phyloP scores from a whole-genome alignment of 495 filamentous ascomycete species.

The Letharia columbiana region DNA sequence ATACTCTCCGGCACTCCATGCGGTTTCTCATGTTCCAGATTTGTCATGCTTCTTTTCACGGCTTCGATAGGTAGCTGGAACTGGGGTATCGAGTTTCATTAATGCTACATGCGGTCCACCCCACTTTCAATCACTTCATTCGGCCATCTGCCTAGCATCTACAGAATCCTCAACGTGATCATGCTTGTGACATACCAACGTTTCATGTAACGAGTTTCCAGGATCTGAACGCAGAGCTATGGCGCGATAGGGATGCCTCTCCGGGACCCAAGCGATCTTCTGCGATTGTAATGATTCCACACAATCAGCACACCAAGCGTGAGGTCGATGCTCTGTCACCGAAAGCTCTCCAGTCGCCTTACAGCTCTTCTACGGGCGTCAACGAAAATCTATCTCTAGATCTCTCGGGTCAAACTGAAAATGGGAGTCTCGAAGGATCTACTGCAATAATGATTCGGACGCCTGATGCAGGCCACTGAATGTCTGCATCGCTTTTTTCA shows the following conservation, averaged over 20 bases:
- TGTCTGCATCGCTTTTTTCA: not conserved
- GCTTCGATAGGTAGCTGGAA: not conserved
- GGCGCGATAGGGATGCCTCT: not conserved
- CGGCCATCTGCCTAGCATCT: not conserved
- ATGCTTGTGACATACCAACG: not conserved
- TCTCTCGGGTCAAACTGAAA: not conserved
- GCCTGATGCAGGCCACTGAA: not conserved
- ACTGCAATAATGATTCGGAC: not conserved
- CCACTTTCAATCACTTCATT: constrained; percentile 1
- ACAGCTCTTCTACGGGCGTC: constrained; percentile 2
- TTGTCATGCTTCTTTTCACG: not conserved
- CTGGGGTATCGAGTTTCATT: not conserved
- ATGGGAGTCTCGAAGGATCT: not conserved
- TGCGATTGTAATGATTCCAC: not conserved
- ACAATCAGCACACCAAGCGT: not conserved
- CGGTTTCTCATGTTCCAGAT: not conserved
- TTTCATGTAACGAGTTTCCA: not conserved
- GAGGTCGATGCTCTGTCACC: not conserved
- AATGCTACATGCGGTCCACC: constrained; percentile 2
- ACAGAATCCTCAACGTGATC: not conserved
- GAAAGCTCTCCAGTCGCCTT: constrained; percentile 3
- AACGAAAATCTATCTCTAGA: not conserved
- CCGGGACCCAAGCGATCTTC: not conserved
- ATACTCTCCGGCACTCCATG: not conserved
- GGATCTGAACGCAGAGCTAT: not conserved